phyloP scores from a whole-genome alignment of 805 yeast species.

The Kodamaea leandrae region DNA sequence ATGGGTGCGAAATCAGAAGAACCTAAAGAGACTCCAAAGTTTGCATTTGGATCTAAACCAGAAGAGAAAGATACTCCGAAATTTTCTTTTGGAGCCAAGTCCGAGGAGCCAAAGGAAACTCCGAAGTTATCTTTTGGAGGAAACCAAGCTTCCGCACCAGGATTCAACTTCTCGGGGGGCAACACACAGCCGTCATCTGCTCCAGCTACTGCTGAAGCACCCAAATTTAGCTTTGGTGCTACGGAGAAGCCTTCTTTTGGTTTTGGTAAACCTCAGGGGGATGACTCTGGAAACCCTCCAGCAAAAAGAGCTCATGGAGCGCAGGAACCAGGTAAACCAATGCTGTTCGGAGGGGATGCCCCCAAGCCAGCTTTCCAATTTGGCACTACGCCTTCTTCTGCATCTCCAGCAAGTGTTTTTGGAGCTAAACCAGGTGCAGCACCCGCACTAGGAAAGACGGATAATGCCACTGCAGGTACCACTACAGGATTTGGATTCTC shows the following conservation, averaged over 20 bases:
- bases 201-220: constrained; percentile 7
- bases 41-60: constrained; percentile 3
- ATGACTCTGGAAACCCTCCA: background rate
- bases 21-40: constrained; percentile 1
- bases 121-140: constrained; percentile 4
- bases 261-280: background rate
- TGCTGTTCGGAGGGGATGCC: constrained; percentile 3
- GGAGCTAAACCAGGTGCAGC: too few relatives aligned
- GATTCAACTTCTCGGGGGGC: constrained; percentile 2
- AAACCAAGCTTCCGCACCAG: background rate
- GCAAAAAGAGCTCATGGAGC: background rate
- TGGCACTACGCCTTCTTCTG: constrained; percentile 2
- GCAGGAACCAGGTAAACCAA: background rate
- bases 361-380: constrained; percentile 11
- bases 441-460: too few relatives aligned
- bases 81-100: constrained; percentile 16
- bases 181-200: background rate
- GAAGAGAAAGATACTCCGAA: constrained; percentile 2
- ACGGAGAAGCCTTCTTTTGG: background rate
- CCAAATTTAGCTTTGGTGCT: constrained; percentile 13
- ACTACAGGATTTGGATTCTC: background rate
- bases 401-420: background rate
- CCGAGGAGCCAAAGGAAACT: constrained; percentile 4
- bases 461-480: constrained; percentile 1
- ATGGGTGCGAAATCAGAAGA: background rate